Evolutionary conservation across 306 rosid genomes (phyloP), one percentile per base, ranked within the genome.

Genomic region (Alnus glutinosa): DNA sequence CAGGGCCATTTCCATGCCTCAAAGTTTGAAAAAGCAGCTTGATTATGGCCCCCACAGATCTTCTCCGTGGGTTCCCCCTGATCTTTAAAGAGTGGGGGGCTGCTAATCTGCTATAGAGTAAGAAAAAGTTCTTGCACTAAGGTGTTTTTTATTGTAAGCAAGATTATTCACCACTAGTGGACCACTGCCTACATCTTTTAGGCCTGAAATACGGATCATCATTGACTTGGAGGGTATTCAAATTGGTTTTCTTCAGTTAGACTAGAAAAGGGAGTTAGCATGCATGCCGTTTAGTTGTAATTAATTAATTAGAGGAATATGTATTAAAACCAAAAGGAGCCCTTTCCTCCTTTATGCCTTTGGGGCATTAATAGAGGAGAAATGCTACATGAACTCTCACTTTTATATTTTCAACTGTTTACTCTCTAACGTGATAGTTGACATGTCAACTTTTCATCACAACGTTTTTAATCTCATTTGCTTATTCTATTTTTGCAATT

Each of bases 11-110:
- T 42, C 42, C 68, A 19, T 66, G 75, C 81, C 87, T 84, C 86
- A 89, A 79, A 87, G 91, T 87, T 85, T 81, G 88, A 74, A 83
- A 67, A 87, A 88, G 75, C 70, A 85, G 73, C 68, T 80, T 64
- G 55, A 73, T 82, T 36, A 76, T 46, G 66, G 85, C 74, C 72
- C 89, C 91, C 83, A 73, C 92, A 48, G 19, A 85, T 88, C 87
- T 82, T 86, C 84, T 66, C 37, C 16, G 68, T 79, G 82, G 88
- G 85, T 64, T 80, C 89, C 74, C 16, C 74, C 48, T 55, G 7
- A 69, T 86, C 50, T 67, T 75, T 73, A 28, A 3, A 79, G 75
- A 55, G 61, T 85, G 32, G 14, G 48, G 73, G 76, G 66, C 67
- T 76, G 61, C 73, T 73, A 1, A 74, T 61, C 67, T 76, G 61